Evolutionary conservation across 2,329 filamentous ascomycete species (phyloP).

Genomic region (Fonsecaea pedrosoi): DNA sequence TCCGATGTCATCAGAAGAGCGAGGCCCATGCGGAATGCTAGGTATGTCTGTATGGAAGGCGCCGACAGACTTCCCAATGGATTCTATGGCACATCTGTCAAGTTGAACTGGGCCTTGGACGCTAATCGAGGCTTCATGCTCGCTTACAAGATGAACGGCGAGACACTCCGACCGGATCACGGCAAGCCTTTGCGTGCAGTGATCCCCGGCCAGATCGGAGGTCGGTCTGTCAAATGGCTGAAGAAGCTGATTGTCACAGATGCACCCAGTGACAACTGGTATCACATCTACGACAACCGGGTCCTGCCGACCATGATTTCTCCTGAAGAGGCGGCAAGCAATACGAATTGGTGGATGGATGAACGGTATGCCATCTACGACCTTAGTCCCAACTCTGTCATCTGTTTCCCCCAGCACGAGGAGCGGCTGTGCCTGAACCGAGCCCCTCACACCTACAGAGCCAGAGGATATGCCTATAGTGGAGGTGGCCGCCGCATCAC

Average conservation of each 20-base stretch:
- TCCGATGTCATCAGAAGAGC: conserved; percentile 73
- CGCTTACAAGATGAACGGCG: conserved; percentile 89
- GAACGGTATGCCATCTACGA: conserved; percentile 94
- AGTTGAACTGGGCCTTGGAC: conserved; percentile 87
- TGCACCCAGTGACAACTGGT: conserved; percentile 87
- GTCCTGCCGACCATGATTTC: conserved; percentile 86
- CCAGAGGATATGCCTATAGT: conserved; percentile 84
- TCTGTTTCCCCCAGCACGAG: conserved; percentile 78
- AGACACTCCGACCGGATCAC: conserved; percentile 79
- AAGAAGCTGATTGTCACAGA: conserved; percentile 79
- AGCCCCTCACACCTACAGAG: conserved; percentile 63
- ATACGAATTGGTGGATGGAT: conserved; percentile 82
- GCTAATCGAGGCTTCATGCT: conserved; percentile 83
- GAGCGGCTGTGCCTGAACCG: conserved; percentile 65
- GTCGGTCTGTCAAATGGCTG: conserved; percentile 91
- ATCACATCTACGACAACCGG: conserved; percentile 92
- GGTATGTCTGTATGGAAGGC: conserved; percentile 89
- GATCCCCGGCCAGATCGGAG: conserved; percentile 90
- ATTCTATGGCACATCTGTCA: conserved; percentile 85
- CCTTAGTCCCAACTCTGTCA: conserved; percentile 83
- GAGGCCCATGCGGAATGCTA: conserved; percentile 71
- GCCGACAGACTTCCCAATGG: conserved; percentile 88
- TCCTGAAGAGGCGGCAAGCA: conserved; percentile 77
- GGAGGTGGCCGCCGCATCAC: conserved; percentile 86
- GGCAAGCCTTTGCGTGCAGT: conserved; percentile 82